Evolutionary conservation across 176 grass and related monocot species (phyloP), one percentile per base, ranked within the genome.

Genomic region (Musa itinerans): DNA sequence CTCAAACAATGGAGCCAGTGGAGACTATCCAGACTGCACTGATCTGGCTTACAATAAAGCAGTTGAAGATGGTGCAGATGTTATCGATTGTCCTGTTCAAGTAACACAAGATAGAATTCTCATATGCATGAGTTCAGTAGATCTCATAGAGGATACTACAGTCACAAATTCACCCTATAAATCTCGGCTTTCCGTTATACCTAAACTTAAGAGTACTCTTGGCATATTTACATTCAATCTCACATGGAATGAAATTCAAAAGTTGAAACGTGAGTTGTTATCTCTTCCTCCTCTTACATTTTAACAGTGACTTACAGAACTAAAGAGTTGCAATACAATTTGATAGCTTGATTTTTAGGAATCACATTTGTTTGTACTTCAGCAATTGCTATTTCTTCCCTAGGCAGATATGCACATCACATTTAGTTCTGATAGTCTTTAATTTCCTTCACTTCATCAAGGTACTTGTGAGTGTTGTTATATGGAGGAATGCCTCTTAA

Each of bases 181-280:
- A 54, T 54, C 59, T 34, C 82, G 0, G 21, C 11, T 8, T 78
- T 87, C 82, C 58, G 3, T 53, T 25, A 1, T 93, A 71, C 65
- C 57, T 19, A 58, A 84, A 76, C 68, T 98, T 62, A 21, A 78
- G 74, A 0, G 0, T 27, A 23, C 16, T 7, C 0, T 75, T 72
- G 94, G 94, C 59, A 85, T 91, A 56, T 97, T 83, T 73, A 98
- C 94, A 68, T 93, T 98, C 78, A 98, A 91, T 64, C 77, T 98
- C 34, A 91, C 86, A 74, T 93, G 84, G 90, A 55, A 81, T 2
- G 72, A 93, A 1, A 86, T 98, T 14, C 70, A 74, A 71, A 81
- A 25, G 1, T 85, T 98, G 79, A 85, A 58, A 81, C 86, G 95
- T 98, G 72, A 89, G 80, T 27, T 21, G 27, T 83, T 86, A 52